Percentiles rank a stretch among this genome's conserved stretches.
Evolutionary conservation across 768 basidiomycete species (phyloP).

Genomic region (Leccinum broughii): DNA sequence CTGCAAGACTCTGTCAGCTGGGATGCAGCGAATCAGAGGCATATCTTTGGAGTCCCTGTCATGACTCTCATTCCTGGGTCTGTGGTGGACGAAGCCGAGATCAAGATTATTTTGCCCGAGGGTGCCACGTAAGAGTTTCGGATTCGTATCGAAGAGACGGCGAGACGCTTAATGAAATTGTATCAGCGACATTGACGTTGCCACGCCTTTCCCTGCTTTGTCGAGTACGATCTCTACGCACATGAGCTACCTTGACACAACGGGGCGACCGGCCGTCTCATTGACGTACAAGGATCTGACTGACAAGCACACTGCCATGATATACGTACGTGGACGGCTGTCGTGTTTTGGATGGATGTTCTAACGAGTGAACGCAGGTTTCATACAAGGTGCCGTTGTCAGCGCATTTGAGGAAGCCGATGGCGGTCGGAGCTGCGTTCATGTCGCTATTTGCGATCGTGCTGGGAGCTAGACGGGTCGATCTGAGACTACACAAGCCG

Average conservation of each 20-base stretch:
- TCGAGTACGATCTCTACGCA: constrained; percentile 63
- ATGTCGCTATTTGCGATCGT: constrained; percentile 60
- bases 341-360: constrained; percentile 3
- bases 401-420: constrained; percentile 86
- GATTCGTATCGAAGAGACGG: constrained; percentile 13
- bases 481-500: constrained; percentile 49
- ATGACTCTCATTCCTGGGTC: constrained; percentile 80
- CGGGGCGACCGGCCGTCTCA: constrained; percentile 78
- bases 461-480: constrained; percentile 49
- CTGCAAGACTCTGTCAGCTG: constrained; percentile 70
- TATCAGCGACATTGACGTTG: constrained; percentile 73
- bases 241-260: constrained; percentile 88
- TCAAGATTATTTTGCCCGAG: constrained; percentile 86
- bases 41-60: constrained; percentile 81
- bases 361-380: constrained; percentile 52
- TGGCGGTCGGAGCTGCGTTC: constrained; percentile 73
- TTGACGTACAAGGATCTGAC: constrained; percentile 76
- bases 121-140: constrained; percentile 77
- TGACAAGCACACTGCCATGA: constrained; percentile 72
- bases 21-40: constrained; percentile 59
- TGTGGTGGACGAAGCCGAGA: constrained; percentile 75
- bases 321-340: constrained; percentile 67
- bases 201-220: constrained; percentile 75
- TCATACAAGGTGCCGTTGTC: constrained; percentile 80
- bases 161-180: constrained; percentile 9